Conservation (phyloP, 2,329 filamentous ascomycete genomes). For the Trichoderma cornu-damae region DNA sequence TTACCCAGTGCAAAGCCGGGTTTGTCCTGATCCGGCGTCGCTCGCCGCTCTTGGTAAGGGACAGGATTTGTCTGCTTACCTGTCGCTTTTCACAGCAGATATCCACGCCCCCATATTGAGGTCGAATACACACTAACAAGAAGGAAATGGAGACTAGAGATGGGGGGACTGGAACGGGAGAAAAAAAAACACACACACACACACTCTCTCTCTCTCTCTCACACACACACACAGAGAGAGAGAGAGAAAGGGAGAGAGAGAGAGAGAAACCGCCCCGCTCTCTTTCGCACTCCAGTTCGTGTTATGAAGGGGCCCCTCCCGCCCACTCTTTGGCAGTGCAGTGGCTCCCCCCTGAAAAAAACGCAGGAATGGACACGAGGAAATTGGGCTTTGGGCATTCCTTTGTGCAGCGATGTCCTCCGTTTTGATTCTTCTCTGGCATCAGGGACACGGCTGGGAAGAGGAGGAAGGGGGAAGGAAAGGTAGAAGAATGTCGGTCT, state of each 20-base stretch:
- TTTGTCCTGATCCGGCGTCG: conserved; percentile 9
- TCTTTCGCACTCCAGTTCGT: neutral
- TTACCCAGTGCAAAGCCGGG: neutral
- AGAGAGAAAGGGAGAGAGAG: no score
- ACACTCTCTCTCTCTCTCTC: no score
- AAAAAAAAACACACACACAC: no score
- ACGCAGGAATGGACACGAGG: neutral
- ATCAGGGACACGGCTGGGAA: neutral
- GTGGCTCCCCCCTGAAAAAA: conserved; percentile 9
- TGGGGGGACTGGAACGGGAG: conserved; percentile 3
- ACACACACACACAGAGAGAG: no score
- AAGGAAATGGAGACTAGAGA: conserved; percentile 7
- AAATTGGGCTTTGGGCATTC: neutral
- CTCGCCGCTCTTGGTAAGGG: conserved; percentile 14
- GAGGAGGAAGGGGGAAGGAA: neutral
- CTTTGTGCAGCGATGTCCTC: no score
- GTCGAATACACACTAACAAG: conserved; percentile 3
- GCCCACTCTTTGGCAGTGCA: conserved; percentile 7
- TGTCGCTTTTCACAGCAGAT: neutral
- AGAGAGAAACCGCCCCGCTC: no score
- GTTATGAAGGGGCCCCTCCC: conserved; percentile 12
- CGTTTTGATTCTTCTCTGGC: neutral
- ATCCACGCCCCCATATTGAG: conserved; percentile 8
- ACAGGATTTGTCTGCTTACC: conserved; percentile 8
- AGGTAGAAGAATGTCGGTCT: conserved; percentile 17